Evolutionary conservation across 345 rosid species (phyloP).

Genomic region (Zanthoxylum bungeanum): DNA sequence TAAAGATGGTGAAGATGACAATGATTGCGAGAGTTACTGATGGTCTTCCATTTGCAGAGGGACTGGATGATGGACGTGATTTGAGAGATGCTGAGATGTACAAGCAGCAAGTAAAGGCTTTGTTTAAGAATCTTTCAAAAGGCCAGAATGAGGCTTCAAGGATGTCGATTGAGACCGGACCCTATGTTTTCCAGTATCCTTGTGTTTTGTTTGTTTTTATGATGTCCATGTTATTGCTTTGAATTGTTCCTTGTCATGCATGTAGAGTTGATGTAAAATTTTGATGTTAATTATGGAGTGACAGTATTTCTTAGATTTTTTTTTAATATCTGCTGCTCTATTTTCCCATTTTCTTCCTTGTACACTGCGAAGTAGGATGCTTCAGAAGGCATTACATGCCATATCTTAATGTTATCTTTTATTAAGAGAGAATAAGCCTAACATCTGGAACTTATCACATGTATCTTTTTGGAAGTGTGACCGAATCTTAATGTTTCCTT

Average conservation of each 20-base stretch:
- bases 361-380: background rate
- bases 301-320: background rate
- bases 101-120: constrained; percentile 92
- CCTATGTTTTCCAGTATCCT: constrained; percentile 97
- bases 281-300: background rate
- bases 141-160: constrained; percentile 91
- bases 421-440: too few relatives aligned
- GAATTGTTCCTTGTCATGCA: background rate
- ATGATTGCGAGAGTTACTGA: constrained; percentile 99
- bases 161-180: constrained; percentile 93
- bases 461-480: constrained; percentile 1
- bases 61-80: constrained; percentile 95
- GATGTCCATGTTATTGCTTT: background rate
- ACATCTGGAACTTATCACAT: background rate
- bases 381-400: background rate
- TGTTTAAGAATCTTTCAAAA: constrained; percentile 92
- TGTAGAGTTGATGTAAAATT: background rate
- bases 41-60: constrained; percentile 93
- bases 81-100: constrained; percentile 83
- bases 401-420: background rate
- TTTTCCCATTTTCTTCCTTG: background rate
- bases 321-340: background rate
- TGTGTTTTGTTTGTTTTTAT: background rate
- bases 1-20: constrained; percentile 95
- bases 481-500: constrained; percentile 37